Conservation (phyloP, 495 filamentous ascomycete genomes). For the Pseudotulostoma volvatum region DNA sequence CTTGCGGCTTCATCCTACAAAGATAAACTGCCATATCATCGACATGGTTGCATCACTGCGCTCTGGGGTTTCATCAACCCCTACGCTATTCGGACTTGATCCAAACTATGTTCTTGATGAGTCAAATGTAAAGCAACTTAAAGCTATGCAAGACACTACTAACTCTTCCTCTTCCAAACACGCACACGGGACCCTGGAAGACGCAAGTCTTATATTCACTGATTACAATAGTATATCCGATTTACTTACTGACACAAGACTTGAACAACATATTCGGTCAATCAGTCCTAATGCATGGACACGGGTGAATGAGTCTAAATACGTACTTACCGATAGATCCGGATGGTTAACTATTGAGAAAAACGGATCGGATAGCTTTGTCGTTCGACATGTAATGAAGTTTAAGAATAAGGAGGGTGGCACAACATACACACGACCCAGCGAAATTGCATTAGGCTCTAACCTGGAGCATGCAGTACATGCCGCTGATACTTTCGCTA, state of each 20-base stretch:
- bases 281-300: conserved; percentile 72
- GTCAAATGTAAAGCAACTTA: conserved; percentile 39
- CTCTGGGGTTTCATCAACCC: conserved; percentile 72
- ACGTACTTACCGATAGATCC: conserved; percentile 38
- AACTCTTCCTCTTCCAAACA: conserved; percentile 14
- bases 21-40: conserved; percentile 84
- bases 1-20: conserved; percentile 63
- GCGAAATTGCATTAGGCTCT: conserved; percentile 39
- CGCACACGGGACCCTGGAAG: conserved; percentile 5
- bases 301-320: conserved; percentile 43
- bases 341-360: conserved; percentile 47
- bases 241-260: conserved; percentile 64
- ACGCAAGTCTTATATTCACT: conserved; percentile 42
- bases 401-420: conserved; percentile 19
- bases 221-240: conserved; percentile 83
- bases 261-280: conserved; percentile 59
- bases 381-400: conserved; percentile 19
- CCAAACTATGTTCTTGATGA: conserved; percentile 62
- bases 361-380: conserved; percentile 11
- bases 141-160: conserved; percentile 29
- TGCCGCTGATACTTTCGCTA: conserved; percentile 68
- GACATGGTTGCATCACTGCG: conserved; percentile 82
- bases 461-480: conserved; percentile 59
- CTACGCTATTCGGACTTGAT: conserved; percentile 86
- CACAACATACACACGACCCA: conserved; percentile 46